These are phyloP conservation scores for Pseudogymnoascus destructans DNA, from an alignment of 2,329 filamentous ascomycete species.

Conservation along the genomic window DNA sequence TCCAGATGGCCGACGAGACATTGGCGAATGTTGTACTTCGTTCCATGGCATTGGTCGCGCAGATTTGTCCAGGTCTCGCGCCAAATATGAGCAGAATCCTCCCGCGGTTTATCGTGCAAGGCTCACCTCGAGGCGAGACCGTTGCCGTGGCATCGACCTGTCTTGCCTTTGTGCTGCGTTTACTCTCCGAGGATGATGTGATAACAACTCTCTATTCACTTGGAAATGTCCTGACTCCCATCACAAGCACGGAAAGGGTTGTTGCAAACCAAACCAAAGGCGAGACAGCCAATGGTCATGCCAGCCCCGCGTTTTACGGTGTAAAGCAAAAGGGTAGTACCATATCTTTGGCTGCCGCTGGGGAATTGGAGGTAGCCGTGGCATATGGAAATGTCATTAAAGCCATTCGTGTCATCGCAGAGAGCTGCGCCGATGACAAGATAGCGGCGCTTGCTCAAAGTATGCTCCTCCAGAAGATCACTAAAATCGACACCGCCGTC, in stretches of 20 bases:
- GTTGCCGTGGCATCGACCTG: slow-evolving; percentile 71
- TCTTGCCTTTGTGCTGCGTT: slow-evolving; percentile 66
- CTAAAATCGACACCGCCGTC: slow-evolving; percentile 65
- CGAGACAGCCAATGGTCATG: slow-evolving; percentile 32
- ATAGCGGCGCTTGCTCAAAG: slow-evolving; percentile 87
- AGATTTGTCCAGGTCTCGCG: slow-evolving; percentile 58
- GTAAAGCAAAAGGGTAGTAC: slow-evolving; percentile 55
- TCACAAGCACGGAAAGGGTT: slow-evolving; percentile 37
- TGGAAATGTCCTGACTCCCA: slow-evolving; percentile 84
- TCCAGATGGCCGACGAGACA: slow-evolving; percentile 68
- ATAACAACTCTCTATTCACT: slow-evolving; percentile 93
- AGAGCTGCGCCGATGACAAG: slow-evolving; percentile 70
- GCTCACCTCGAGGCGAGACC: slow-evolving; percentile 53
- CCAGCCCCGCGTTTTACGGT: slow-evolving; percentile 42
- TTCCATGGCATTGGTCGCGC: slow-evolving; percentile 69
- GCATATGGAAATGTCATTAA: slow-evolving; percentile 87
- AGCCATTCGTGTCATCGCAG: slow-evolving; percentile 82
- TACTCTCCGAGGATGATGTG: slow-evolving; percentile 79
- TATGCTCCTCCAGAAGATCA: slow-evolving; percentile 92
- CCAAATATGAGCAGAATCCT: slow-evolving; percentile 66
- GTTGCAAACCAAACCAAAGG: slow-evolving; percentile 14
- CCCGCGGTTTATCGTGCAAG: slow-evolving; percentile 78
- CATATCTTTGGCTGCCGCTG: slow-evolving; percentile 62
- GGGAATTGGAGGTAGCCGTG: slow-evolving; percentile 64
- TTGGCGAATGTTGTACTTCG: slow-evolving; percentile 70